Evolutionary conservation across 805 yeast species (phyloP), one percentile per base, ranked within the genome.

Genomic region (Zygosaccharomyces rouxii): DNA sequence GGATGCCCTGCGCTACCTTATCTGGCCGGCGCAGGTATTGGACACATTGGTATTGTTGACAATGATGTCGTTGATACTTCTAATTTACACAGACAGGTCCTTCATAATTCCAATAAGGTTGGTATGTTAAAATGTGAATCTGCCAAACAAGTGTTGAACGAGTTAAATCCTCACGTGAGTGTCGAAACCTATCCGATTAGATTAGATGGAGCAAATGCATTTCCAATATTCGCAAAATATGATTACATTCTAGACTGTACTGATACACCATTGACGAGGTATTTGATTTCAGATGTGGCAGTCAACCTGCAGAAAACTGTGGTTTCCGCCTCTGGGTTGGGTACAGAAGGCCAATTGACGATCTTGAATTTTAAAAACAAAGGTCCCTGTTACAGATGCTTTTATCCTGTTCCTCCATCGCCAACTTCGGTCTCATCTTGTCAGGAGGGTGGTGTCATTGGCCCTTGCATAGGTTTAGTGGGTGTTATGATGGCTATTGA

Each of bases 361-460:
- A 77, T 94, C 0, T 72, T 89, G 49, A 88, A 90, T 66, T 89
- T 75, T 63, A 64, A 71, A 26, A 70, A 72, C 18, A 46, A 51
- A 2, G 96, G 96, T 0, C 99, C 99, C 0, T 94, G 99, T 64
- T 94, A 94, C 63, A 72, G 99, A 51, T 94, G 99, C 63, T 81
- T 90, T 67, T 88, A 86, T 57, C 98, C 99, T 0, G 71, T 71
- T 6, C 96, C 98, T 0, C 97, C 99, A 0, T 81, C 90, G 1
- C 86, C 96, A 1, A 83, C 80, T 50, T 74, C 86, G 1, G 89
- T 90, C 1, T 78, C 89, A 0, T 78, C 95, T 0, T 94, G 99
- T 59, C 79, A 86, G 11, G 98, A 89, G 66, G 95, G 96, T 2
- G 97, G 97, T 4, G 95, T 92, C 0, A 66, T 94, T 22, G 99